Base-by-base conservation (phyloP, 805 yeast species). In the Saccharomycopsis guyanensis region DNA sequence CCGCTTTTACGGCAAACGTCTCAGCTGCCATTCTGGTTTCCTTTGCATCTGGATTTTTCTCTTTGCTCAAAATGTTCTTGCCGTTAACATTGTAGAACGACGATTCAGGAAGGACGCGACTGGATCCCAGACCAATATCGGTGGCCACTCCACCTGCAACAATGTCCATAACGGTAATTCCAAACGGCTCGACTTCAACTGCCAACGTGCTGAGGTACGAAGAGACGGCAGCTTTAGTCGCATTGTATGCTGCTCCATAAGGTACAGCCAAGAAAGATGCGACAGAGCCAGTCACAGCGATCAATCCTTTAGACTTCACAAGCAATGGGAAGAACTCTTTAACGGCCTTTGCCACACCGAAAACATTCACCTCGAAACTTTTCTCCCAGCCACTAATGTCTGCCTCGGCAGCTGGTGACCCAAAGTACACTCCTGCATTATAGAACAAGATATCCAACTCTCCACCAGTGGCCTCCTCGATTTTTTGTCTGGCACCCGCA, bases 91-190 rank as follows among this genome's bases (percentile, higher is more conserved):
- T 7, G 10, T 25, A 25, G 10, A 6, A 10, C 6, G 29, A 25
- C 10, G 6, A 6, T 42, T 73, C 83, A 2, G 74, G 72, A 37
- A 61, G 62, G 47, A 72, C 66, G 57, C 68, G 82, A 38, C 76
- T 57, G 0, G 89, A 80, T 20, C 57, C 61, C n/a, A 60, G 91
- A 0, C 79, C 84, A 54, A 85, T 82, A 46, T 78, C 70, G 0
- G 93, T 82, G 19, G 66, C 65, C 7, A 69, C 70, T 10, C 65
- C 65, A 3, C 73, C 73, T 1, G 72, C 64, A 24, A 63, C 56
- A 4, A 69, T 61, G 50, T 63, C 59, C 40, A 66, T 61, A 2
- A 67, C 70, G 42, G 58, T 57, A 31, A 69, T 70, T 1, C 67
- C 72, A 44, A 66, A 59, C 0, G 65, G 63, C 33, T 55, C 51